phyloP scores from a whole-genome alignment of 2,329 filamentous ascomycete genomes.

The Phoma sp. region DNA sequence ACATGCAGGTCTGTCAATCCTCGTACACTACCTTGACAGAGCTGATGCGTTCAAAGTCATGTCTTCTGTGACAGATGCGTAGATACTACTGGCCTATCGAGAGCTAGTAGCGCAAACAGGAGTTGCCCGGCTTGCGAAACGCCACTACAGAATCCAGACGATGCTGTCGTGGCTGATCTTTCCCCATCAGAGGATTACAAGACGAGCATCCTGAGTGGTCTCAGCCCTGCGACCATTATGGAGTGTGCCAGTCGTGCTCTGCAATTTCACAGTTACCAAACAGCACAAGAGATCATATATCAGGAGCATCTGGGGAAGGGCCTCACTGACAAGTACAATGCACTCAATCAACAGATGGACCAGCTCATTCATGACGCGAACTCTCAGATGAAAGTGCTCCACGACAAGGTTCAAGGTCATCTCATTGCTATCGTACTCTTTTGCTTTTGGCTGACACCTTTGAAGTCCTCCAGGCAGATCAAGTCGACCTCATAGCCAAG shows the following conservation, averaged over 20 bases:
- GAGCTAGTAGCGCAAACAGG: constrained; percentile 58
- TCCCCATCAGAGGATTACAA: constrained; percentile 90
- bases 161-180: constrained; percentile 73
- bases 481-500: constrained; percentile 69
- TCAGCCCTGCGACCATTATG: constrained; percentile 82
- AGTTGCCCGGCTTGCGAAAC: constrained; percentile 79
- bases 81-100: constrained; percentile 66
- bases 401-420: constrained; percentile 68
- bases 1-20: constrained; percentile 73
- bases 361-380: constrained; percentile 78
- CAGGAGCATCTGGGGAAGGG: constrained; percentile 76
- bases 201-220: constrained; percentile 80
- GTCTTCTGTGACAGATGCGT: constrained; percentile 84
- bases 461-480: constrained; percentile 64
- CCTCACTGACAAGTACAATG: constrained; percentile 73
- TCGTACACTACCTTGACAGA: not conserved
- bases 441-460: not conserved
- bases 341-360: constrained; percentile 70
- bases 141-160: constrained; percentile 72
- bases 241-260: constrained; percentile 82
- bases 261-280: constrained; percentile 86
- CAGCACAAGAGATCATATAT: constrained; percentile 81
- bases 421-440: not conserved
- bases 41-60: constrained; percentile 62
- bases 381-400: constrained; percentile 69